These are phyloP conservation scores for Epithemia pelagica DNA, from an alignment of 108 stramenopile species.

Conservation along the genomic window DNA sequence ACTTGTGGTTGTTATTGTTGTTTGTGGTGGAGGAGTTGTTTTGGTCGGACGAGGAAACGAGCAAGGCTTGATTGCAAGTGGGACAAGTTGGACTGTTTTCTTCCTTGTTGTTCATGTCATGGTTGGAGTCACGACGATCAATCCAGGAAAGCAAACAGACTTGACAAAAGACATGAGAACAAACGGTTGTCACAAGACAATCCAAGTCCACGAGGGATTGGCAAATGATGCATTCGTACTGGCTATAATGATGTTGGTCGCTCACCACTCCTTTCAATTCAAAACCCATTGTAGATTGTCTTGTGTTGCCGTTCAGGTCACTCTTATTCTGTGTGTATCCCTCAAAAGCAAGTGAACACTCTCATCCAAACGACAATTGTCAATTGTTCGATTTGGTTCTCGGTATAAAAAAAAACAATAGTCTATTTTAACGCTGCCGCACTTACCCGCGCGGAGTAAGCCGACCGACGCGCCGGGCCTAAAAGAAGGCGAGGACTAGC, in stretches of 20 bases:
- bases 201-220: slow-evolving; percentile 21
- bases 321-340: no score
- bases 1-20: not conserved
- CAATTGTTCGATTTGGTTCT: no score
- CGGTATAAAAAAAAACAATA: no score
- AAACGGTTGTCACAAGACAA: slow-evolving; percentile 27
- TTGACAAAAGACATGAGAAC: slow-evolving; percentile 31
- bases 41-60: slow-evolving; percentile 3
- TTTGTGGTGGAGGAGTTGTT: slow-evolving; percentile 1
- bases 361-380: no score
- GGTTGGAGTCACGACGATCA: no score
- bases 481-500: no score
- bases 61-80: slow-evolving; percentile 25
- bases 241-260: slow-evolving; percentile 23
- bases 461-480: no score
- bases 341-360: no score
- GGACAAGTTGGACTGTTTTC: slow-evolving; percentile 17
- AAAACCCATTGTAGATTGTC: slow-evolving; percentile 33
- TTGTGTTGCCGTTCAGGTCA: no score
- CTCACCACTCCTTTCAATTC: slow-evolving; percentile 14
- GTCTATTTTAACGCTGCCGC: no score
- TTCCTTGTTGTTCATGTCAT: no score
- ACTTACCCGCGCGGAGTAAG: no score
- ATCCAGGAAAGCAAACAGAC: slow-evolving; percentile 21
- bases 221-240: slow-evolving; percentile 28